Base-by-base conservation (phyloP, 352 stramenopile genomes). In the Detonula confervacea region DNA sequence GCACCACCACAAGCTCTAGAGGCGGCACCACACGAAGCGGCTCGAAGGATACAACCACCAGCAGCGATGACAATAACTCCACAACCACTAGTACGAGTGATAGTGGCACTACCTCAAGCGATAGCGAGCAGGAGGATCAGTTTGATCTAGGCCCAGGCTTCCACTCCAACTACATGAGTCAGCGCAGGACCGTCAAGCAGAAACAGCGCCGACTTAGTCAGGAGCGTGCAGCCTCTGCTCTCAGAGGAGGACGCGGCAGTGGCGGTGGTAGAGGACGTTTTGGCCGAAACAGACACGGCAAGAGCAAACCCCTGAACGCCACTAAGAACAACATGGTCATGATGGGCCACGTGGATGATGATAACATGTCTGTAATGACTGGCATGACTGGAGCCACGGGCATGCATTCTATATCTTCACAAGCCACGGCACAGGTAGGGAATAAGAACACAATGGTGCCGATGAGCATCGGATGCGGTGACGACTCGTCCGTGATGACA, bases 401-500 rank as follows among this genome's bases (percentile, higher is more conserved):
- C 4, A 57, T 55, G 42, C 61, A 70, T 29, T 70, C 61, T n/a
- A 18, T 70, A 16, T 30, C 61, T n/a, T 49, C 25, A n/a, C 42
- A 37, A 12, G 61, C 61, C 12, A 70, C 61, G 0, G 61, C 61
- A 9, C 61, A 70, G 11, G 47, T 30, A 2, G 29, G 30, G 61
- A 70, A 70, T 47, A 14, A 4, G 35, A 46, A 12, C 20, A n/a
- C 18, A 9, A 54, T 33, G 6, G 12, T 27, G 18, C 33, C 56
- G 33, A 51, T 47, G 11, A 20, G 2, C 0, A 16, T 49, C 29
- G 55, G 55, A 14, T 46, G 33, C 1, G 46, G 33, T 4, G 63
- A 73, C 29, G 52, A 73, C 39, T 33, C 25, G 22, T 63, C 46
- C 47, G 63, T 73, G 24, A 62, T 63, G 46, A n/a, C n/a, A n/a